These are phyloP conservation scores for Dioszegia aurantiaca DNA, from an alignment of 768 basidiomycete species.

Conservation along the genomic window DNA sequence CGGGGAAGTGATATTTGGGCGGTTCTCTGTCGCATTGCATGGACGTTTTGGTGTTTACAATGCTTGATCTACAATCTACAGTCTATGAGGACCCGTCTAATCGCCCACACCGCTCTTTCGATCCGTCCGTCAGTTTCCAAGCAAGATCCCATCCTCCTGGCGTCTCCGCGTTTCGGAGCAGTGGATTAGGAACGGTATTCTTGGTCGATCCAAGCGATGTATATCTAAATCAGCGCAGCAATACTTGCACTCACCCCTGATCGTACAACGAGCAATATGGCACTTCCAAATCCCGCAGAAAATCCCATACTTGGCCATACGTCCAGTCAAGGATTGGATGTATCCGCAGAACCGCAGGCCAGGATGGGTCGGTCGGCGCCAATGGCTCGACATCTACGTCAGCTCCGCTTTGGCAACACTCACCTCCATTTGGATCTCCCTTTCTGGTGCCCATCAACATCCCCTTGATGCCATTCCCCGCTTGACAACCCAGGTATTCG, in stretches of 20 bases:
- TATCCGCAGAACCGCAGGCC: slow-evolving; percentile 85
- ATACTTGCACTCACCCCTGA: slow-evolving; percentile 64
- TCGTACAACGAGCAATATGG: slow-evolving; percentile 90
- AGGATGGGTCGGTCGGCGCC: slow-evolving; percentile 74
- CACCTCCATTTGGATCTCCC: slow-evolving; percentile 91
- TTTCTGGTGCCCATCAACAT: slow-evolving; percentile 86
- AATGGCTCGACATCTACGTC: slow-evolving; percentile 27
- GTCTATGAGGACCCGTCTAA: slow-evolving; percentile 8
- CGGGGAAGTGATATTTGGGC: neutral
- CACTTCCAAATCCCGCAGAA: slow-evolving; percentile 68
- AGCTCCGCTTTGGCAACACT: slow-evolving; percentile 42
- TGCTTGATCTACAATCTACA: neutral
- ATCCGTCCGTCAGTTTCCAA: slow-evolving; percentile 39
- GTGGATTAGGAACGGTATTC: slow-evolving; percentile 91
- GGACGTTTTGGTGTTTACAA: slow-evolving; percentile 5
- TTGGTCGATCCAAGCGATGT: slow-evolving; percentile 93
- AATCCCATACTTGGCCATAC: slow-evolving; percentile 84
- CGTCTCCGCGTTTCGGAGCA: slow-evolving; percentile 38
- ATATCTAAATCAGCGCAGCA: slow-evolving; percentile 60
- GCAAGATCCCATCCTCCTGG: slow-evolving; percentile 40
- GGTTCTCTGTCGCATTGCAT: slow-evolving; percentile 1
- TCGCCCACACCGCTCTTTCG: slow-evolving; percentile 36
- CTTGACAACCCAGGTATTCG: slow-evolving; percentile 62
- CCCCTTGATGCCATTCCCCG: slow-evolving; percentile 61
- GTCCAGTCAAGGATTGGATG: slow-evolving; percentile 97